These are phyloP conservation scores for Ulmus americana DNA, from an alignment of 331 rosid genomes.

Conservation along the genomic window DNA sequence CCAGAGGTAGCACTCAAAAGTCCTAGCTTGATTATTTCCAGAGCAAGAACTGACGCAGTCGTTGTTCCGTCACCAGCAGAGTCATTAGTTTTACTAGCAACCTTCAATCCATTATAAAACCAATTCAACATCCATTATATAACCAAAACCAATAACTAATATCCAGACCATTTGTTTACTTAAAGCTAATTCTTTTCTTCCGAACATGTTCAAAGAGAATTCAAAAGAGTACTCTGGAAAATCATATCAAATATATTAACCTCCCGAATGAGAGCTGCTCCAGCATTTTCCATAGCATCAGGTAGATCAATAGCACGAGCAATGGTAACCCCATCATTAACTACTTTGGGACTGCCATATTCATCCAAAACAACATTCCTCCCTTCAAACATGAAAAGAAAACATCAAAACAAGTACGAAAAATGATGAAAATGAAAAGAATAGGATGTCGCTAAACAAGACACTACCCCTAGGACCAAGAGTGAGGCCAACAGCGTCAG, in stretches of 20 bases:
- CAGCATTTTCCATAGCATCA: conserved; percentile 92
- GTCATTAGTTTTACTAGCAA: conserved; percentile 95
- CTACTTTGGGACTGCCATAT: conserved; percentile 80
- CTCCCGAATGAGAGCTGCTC: conserved; percentile 92
- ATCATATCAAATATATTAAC: conserved; percentile 26
- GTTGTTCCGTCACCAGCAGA: conserved; percentile 99
- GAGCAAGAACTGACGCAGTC: conserved; percentile 83
- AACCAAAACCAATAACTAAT: background rate
- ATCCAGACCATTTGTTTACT: no score
- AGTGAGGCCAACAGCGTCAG: conserved; percentile 93
- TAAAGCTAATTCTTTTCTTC: background rate
- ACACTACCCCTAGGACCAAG: conserved; percentile 89
- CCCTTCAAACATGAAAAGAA: conserved; percentile 40
- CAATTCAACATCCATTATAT: conserved; percentile 1
- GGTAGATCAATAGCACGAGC: conserved; percentile 90
- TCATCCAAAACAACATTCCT: conserved; percentile 92
- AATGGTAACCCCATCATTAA: conserved; percentile 86
- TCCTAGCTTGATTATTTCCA: conserved; percentile 89
- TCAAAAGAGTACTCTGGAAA: background rate
- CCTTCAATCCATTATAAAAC: conserved; percentile 41
- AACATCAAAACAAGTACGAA: background rate
- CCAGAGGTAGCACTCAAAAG: conserved; percentile 95
- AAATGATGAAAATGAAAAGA: background rate
- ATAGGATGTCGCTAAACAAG: background rate
- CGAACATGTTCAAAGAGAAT: background rate